Evolutionary conservation across 176 grass and related monocot species (phyloP).

Genomic region (Eragrostis curvula): DNA sequence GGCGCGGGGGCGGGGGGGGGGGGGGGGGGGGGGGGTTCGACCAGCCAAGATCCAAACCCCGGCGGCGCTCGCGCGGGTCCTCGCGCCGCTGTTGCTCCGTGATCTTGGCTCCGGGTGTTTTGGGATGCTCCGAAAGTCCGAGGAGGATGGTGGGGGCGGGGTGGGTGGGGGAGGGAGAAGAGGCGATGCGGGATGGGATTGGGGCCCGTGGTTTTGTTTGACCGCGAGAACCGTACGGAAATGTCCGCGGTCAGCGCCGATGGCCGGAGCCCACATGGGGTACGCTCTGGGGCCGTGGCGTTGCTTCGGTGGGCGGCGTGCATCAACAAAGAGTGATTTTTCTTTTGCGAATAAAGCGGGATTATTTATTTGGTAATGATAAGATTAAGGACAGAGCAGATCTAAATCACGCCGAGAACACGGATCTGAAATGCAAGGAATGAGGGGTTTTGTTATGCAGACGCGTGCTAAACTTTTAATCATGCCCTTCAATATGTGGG

Average conservation of each 20-base stretch:
- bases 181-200: background rate
- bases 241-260: background rate
- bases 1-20: background rate
- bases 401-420: no score
- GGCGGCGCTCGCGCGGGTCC: background rate
- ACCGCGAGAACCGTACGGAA: background rate
- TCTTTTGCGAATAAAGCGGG: no score
- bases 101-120: slow-evolving; percentile 23
- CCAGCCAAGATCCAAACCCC: background rate
- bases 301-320: background rate
- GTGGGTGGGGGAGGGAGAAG: no score
- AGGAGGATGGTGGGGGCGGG: background rate
- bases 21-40: background rate
- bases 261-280: background rate
- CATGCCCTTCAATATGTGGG: no score
- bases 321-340: no score
- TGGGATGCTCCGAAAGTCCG: slow-evolving; percentile 2
- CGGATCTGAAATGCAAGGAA: no score
- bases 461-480: no score
- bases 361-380: no score
- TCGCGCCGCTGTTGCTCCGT: background rate
- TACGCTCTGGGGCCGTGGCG: background rate
- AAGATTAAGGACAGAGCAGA: no score
- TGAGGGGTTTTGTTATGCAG: no score
- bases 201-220: slow-evolving; percentile 23